Conservation (phyloP, 208 protist species). For the Tritrichomonas foetus region DNA sequence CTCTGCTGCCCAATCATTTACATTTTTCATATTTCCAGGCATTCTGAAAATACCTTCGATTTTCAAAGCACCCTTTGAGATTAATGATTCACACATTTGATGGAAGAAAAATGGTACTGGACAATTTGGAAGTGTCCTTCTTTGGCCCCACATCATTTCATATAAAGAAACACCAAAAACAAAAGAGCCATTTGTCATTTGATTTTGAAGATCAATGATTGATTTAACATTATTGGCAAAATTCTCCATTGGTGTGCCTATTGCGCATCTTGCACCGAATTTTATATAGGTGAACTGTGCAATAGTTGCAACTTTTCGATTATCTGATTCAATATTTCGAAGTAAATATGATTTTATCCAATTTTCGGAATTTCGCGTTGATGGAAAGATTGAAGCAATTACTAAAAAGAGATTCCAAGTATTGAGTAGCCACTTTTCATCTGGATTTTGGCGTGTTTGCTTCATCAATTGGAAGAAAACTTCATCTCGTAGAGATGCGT, state of each 20-base stretch:
- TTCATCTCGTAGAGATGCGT: neutral
- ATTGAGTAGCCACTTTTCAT: neutral
- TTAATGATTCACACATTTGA: neutral
- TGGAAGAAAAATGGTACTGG: neutral
- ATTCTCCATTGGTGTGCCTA: neutral
- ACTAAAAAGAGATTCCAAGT: neutral
- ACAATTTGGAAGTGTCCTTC: neutral
- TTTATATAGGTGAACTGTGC: neutral
- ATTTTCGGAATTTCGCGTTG: neutral
- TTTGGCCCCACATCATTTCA: neutral
- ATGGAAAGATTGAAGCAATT: conserved; percentile 1
- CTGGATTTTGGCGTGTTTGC: neutral
- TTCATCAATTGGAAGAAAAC: neutral
- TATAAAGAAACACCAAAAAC: conserved; percentile 14
- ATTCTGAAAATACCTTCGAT: neutral
- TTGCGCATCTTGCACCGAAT: neutral
- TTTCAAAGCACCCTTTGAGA: neutral
- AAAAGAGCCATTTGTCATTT: neutral
- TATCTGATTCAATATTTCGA: neutral
- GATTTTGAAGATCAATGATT: neutral
- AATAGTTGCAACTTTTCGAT: neutral
- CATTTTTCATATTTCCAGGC: neutral
- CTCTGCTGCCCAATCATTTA: neutral
- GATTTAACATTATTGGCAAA: neutral
- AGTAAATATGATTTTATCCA: neutral